A percentile compares a stretch with the other conserved stretches of the same genome.
These are phyloP conservation scores for Apiotrichum gamsii DNA, from an alignment of 1,284 basidiomycete species.

Conservation along the genomic window DNA sequence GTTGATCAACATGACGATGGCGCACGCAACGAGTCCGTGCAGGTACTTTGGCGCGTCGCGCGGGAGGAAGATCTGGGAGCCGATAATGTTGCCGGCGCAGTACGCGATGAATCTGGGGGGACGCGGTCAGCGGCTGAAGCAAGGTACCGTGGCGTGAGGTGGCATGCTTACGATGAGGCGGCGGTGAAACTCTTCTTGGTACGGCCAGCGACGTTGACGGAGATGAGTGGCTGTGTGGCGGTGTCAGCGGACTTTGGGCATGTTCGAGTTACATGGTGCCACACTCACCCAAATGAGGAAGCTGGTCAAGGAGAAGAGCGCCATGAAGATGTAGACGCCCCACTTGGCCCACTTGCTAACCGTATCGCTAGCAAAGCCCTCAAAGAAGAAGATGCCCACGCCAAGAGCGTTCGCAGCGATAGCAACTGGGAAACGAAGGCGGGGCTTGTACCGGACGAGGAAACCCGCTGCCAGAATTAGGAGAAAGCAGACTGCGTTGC, in stretches of 20 bases:
- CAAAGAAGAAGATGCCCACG: conserved; percentile 24
- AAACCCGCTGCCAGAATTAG: conserved; percentile 7
- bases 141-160: too few relatives aligned
- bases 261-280: too few relatives aligned
- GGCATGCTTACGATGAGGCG: too few relatives aligned
- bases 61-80: conserved; percentile 26
- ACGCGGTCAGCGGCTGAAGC: too few relatives aligned
- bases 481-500: conserved; percentile 18
- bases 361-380: conserved; percentile 16
- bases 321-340: conserved; percentile 21
- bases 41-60: conserved; percentile 25
- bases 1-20: conserved; percentile 19
- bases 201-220: conserved; percentile 29
- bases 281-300: conserved; percentile 22
- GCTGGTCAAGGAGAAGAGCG: conserved; percentile 16
- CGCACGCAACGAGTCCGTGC: conserved; percentile 19
- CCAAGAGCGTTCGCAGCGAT: conserved; percentile 16
- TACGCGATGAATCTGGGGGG: conserved; percentile 21
- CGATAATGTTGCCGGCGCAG: conserved; percentile 27
- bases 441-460: conserved; percentile 11
- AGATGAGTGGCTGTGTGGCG: conserved; percentile 21
- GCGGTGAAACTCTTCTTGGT: conserved; percentile 30
- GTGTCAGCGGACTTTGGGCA: too few relatives aligned
- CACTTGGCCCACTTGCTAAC: conserved; percentile 23
- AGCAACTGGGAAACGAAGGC: conserved; percentile 21